These are phyloP conservation scores for Phytophthora capsici DNA, from an alignment of 352 stramenopile genomes.

Conservation along the genomic window DNA sequence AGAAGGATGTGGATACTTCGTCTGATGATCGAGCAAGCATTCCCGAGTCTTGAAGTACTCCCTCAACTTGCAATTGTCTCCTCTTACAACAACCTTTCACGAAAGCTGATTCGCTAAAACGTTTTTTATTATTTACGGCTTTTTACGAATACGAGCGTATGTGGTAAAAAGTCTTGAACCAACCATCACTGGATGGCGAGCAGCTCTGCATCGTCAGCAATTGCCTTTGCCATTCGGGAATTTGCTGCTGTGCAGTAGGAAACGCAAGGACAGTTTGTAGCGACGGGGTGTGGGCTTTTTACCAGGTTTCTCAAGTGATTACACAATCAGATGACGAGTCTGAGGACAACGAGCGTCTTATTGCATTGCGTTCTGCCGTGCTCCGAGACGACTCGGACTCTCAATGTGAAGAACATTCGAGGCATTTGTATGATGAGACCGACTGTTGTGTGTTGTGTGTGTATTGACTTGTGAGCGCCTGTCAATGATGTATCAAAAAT, in stretches of 20 bases:
- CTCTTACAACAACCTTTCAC: too few relatives aligned
- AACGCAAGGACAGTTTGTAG: background rate
- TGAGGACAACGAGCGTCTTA: slow-evolving; percentile 76
- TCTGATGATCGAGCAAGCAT: slow-evolving; percentile 10
- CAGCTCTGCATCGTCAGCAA: background rate
- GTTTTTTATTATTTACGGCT: background rate
- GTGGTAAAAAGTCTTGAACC: background rate
- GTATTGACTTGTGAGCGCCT: slow-evolving; percentile 20
- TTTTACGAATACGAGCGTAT: background rate
- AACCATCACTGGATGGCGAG: too few relatives aligned
- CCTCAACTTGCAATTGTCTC: too few relatives aligned
- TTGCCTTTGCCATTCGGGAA: slow-evolving; percentile 21
- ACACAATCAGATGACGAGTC: slow-evolving; percentile 92
- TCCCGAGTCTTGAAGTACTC: background rate
- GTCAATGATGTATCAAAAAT: slow-evolving; percentile 87
- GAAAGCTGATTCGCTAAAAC: background rate
- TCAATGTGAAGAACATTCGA: slow-evolving; percentile 87
- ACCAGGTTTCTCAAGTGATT: slow-evolving; percentile 80
- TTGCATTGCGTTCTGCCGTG: slow-evolving; percentile 85
- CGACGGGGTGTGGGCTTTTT: slow-evolving; percentile 1
- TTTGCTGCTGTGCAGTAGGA: slow-evolving; percentile 7
- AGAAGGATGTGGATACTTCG: slow-evolving; percentile 11
- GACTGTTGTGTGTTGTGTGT: slow-evolving; percentile 31
- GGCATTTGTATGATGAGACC: slow-evolving; percentile 94
- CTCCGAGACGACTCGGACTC: slow-evolving; percentile 55